Evolutionary conservation across 2,329 filamentous ascomycete species (phyloP).

Genomic region (Coniella lustricola): DNA sequence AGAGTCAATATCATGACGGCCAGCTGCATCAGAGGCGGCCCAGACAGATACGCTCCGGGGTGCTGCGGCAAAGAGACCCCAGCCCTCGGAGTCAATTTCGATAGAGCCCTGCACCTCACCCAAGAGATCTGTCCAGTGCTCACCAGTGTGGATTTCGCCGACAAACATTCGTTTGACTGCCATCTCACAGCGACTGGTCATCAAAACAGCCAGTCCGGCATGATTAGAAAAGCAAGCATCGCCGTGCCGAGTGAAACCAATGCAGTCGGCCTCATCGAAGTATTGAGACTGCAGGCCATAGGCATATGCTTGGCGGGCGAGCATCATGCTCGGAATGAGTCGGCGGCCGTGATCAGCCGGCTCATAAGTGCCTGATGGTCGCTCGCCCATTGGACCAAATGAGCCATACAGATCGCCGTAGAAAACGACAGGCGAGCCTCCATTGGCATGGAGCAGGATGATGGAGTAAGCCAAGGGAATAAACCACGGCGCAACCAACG

Average conservation of each 20-base stretch:
- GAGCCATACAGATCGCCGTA: constrained; percentile 65
- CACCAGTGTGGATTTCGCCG: constrained; percentile 49
- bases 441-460: constrained; percentile 53
- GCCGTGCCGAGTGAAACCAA: constrained; percentile 50
- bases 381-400: constrained; percentile 26
- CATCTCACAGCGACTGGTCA: constrained; percentile 42
- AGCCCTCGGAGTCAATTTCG: constrained; percentile 51
- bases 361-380: constrained; percentile 35
- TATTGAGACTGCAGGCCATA: constrained; percentile 61
- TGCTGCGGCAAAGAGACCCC: constrained; percentile 48
- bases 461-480: constrained; percentile 61
- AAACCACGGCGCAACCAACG: constrained; percentile 54
- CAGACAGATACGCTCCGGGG: constrained; percentile 53
- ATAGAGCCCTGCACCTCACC: constrained; percentile 34
- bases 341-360: constrained; percentile 28
- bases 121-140: constrained; percentile 58
- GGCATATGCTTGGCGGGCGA: constrained; percentile 58
- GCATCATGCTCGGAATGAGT: constrained; percentile 48
- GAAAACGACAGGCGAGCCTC: constrained; percentile 61
- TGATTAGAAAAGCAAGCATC: constrained; percentile 41
- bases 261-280: constrained; percentile 51
- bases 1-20: background rate
- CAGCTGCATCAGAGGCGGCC: constrained; percentile 35
- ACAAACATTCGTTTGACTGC: constrained; percentile 53
- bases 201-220: constrained; percentile 48